Percentiles rank a stretch among this genome's conserved stretches.
Evolutionary conservation across 2,329 filamentous ascomycete genomes (phyloP).

Genomic region (Cercospora sp.): DNA sequence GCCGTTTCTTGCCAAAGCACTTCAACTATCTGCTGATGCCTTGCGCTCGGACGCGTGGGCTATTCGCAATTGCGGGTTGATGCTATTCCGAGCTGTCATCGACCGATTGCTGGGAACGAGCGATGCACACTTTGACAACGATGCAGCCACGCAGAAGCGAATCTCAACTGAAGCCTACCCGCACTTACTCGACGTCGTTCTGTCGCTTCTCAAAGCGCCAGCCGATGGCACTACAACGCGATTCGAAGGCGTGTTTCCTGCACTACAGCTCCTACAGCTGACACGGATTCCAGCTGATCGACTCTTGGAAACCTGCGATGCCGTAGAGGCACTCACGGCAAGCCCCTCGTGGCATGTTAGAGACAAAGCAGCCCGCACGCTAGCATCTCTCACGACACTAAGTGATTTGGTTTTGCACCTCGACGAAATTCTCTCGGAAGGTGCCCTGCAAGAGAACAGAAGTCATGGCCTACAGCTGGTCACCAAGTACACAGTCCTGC

Average conservation of each 20-base stretch:
- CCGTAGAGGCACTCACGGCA: conserved; percentile 63
- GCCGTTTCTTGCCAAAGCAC: conserved; percentile 67
- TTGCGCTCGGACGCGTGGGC: conserved; percentile 86
- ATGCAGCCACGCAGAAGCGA: conserved; percentile 50
- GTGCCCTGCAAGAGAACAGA: conserved; percentile 31
- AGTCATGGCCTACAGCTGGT: conserved; percentile 40
- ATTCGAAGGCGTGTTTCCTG: conserved; percentile 74
- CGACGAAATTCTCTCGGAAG: conserved; percentile 16
- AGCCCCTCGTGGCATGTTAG: conserved; percentile 78
- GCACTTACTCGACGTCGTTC: conserved; percentile 63
- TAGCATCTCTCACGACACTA: conserved; percentile 44
- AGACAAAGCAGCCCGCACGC: conserved; percentile 74
- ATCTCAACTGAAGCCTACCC: conserved; percentile 72
- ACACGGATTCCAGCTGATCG: conserved; percentile 64
- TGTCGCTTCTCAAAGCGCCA: conserved; percentile 56
- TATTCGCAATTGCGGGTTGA: conserved; percentile 87
- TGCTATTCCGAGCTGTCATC: conserved; percentile 83
- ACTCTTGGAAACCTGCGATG: conserved; percentile 56
- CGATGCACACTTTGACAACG: conserved; percentile 62
- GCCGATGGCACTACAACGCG: conserved; percentile 18
- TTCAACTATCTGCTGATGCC: conserved; percentile 77
- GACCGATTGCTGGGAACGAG: conserved; percentile 75
- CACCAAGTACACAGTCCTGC: conserved; percentile 28
- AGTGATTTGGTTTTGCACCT: conserved; percentile 11
- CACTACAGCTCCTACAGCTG: conserved; percentile 75